Conservation (phyloP, 2,329 filamentous ascomycete species). For the Cladosporium sphaerospermum region DNA sequence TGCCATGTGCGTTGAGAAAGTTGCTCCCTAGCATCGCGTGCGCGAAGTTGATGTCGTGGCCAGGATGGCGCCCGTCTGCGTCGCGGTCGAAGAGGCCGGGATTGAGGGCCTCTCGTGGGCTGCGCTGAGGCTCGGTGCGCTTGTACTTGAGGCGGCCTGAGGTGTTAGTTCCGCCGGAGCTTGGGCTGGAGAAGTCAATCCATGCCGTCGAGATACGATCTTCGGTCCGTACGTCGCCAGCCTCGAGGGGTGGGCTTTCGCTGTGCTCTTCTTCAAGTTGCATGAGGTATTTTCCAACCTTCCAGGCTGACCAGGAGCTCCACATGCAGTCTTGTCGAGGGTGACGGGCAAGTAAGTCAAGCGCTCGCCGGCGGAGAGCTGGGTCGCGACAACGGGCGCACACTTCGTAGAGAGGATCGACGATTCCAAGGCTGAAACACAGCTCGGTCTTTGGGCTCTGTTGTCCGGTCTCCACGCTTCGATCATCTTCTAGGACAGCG, state of each 20-base stretch:
- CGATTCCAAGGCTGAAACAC: slow-evolving; percentile 19
- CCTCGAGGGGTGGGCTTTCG: slow-evolving; percentile 10
- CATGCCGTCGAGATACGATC: slow-evolving; percentile 16
- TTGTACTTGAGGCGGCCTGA: slow-evolving; percentile 6
- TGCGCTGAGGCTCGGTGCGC: background rate
- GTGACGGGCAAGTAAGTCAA: slow-evolving; percentile 20
- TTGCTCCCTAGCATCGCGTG: background rate
- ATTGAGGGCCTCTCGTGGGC: slow-evolving; percentile 6
- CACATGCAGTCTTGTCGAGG: slow-evolving; percentile 22
- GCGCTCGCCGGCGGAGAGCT: slow-evolving; percentile 15
- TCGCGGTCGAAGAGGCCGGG: background rate
- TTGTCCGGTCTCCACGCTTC: background rate
- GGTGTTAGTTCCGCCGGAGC: background rate
- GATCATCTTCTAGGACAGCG: slow-evolving; percentile 14
- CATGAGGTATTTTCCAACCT: slow-evolving; percentile 22
- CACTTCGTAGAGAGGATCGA: slow-evolving; percentile 22
- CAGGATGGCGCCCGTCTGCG: background rate
- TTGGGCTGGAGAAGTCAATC: slow-evolving; percentile 18
- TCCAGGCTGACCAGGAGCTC: slow-evolving; percentile 22
- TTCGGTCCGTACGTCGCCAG: slow-evolving; percentile 14
- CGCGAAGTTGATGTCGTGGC: slow-evolving; percentile 5
- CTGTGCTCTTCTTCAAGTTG: slow-evolving; percentile 17
- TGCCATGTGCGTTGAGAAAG: background rate
- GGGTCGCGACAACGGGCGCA: slow-evolving; percentile 21
- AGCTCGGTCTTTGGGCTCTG: slow-evolving; percentile 14